Evolutionary conservation across 2,329 filamentous ascomycete species (phyloP).

Genomic region (Whalleya microplaca): DNA sequence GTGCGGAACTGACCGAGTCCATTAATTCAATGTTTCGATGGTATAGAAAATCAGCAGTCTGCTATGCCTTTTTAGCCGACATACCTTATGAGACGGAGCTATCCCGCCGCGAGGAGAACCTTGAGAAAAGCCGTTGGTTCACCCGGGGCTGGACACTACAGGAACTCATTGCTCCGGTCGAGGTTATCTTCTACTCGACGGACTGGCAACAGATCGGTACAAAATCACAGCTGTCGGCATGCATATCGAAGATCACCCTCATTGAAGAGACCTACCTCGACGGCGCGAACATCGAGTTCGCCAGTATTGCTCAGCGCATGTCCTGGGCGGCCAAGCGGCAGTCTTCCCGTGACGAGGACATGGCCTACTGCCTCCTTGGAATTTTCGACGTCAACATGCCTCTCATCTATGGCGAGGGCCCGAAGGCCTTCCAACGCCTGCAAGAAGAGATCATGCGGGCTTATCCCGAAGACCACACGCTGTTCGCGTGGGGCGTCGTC

Average conservation of each 20-base stretch:
- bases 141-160: slow-evolving; percentile 29
- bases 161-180: slow-evolving; percentile 29
- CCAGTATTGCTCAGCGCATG: slow-evolving; percentile 32
- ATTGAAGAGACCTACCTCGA: slow-evolving; percentile 25
- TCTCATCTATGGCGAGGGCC: slow-evolving; percentile 35
- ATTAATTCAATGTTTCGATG: slow-evolving; percentile 33
- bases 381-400: slow-evolving; percentile 37
- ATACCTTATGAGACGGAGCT: not conserved
- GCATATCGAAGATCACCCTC: slow-evolving; percentile 22
- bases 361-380: slow-evolving; percentile 35
- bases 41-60: slow-evolving; percentile 27
- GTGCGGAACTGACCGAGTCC: slow-evolving; percentile 32
- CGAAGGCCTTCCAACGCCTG: slow-evolving; percentile 29
- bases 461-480: slow-evolving; percentile 28
- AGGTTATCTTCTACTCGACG: slow-evolving; percentile 27
- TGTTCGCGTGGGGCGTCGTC: slow-evolving; percentile 31
- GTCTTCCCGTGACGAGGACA: slow-evolving; percentile 32
- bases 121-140: slow-evolving; percentile 14
- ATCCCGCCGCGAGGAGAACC: slow-evolving; percentile 15
- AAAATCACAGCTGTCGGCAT: slow-evolving; percentile 22
- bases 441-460: slow-evolving; percentile 29
- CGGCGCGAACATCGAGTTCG: slow-evolving; percentile 8
- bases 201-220: slow-evolving; percentile 26
- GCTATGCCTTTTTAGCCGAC: slow-evolving; percentile 31
- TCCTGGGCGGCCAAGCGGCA: slow-evolving; percentile 32